Base-by-base conservation (phyloP, 2,329 filamentous ascomycete species). In the Xylaria sp. region DNA sequence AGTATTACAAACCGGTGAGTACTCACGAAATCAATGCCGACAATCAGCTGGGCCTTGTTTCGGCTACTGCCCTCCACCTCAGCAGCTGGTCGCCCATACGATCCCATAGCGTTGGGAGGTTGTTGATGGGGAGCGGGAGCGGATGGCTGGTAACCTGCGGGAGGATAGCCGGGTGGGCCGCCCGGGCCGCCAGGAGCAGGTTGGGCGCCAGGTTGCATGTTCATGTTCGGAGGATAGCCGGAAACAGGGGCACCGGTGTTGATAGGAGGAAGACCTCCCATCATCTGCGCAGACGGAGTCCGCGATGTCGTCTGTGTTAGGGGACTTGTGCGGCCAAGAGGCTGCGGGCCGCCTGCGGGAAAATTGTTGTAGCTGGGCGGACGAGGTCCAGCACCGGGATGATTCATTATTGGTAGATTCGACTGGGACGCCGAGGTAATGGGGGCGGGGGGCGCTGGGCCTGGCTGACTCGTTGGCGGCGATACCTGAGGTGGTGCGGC, bases 1-100 rank as follows among this genome's bases (percentile, higher is more conserved):
- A 13, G n/a, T 18, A 56, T 7, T 37, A 7, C 46, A 11, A 50
- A 50, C 11, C 11, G 48, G 4, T 16, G 16, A 44, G 37, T 7
- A 76, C 87, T 79, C 79, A 96, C 94, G 81, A 99, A 99, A 77
- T 99, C 94, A 73, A 99, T 97, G 67, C 94, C 94, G 58, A 99
- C 94, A 75, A 99, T 99, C 70, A 99, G 81, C 79, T 97, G 94
- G 56, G 94, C 90, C 80, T 97, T 97, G 79, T 88, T 96, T 73
- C 91, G 86, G 70, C 88, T 91, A 69, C 87, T 90, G 61, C 90
- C 92, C 69, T 96, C 91, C 42, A 96, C 90, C 76, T 97, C 93
- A 59, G 82, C 81, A 50, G 83, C 82, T 13, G 79, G 78, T 68
- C 77, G 77, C 68, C 76, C 65, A 69, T 77, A 74, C 63, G 77